Evolutionary conservation across 768 basidiomycete genomes (phyloP), one percentile per base, ranked within the genome.

Genomic region (Mycena polygramma): DNA sequence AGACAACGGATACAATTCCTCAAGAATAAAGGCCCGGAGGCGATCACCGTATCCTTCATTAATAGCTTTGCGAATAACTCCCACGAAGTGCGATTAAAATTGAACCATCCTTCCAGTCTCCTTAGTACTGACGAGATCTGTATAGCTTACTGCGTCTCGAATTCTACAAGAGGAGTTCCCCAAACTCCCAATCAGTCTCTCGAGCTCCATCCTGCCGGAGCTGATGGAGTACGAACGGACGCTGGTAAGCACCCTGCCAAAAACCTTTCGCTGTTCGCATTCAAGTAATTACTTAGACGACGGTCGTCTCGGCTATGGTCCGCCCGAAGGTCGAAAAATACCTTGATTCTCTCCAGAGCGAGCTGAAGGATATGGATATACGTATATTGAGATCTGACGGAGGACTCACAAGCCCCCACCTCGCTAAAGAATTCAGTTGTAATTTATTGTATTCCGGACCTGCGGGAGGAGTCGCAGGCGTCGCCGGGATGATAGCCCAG

Each of bases 221-320:
- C 57, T 79, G 45, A 75, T 74, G 72, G 78, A 79, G 54, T 79
- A 79, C 54, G 78, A 77, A 63, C 64, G 78, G 37, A 78, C 78
- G 17, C 70, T 79, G 59, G 72, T 73, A 35, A 63, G 64, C 14
- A 8, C 10, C 30, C n/a, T 6, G 11, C 36, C 7, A 24, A 2
- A 39, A 22, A 43, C 14, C 11, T 5, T 39, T 7, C 26, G 35
- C 17, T 6, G 24, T 45, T 20, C 0, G 2, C n/a, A n/a, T 52
- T 10, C 36, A 37, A 7, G 2, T 30, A 52, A 57, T 45, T 22
- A 20, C 24, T 63, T 39, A 73, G 54, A 79, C 78, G 1, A 75
- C 77, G 0, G 77, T 79, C 39, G 78, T 76, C 10, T 76, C 77
- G 66, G 76, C 78, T 5, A 78, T 78, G 64, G 76, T 79, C 26